A percentile compares a stretch with the other conserved stretches of the same genome.
phyloP scores from a whole-genome alignment of 768 basidiomycete genomes.

The Amanita pseudoporphyria region DNA sequence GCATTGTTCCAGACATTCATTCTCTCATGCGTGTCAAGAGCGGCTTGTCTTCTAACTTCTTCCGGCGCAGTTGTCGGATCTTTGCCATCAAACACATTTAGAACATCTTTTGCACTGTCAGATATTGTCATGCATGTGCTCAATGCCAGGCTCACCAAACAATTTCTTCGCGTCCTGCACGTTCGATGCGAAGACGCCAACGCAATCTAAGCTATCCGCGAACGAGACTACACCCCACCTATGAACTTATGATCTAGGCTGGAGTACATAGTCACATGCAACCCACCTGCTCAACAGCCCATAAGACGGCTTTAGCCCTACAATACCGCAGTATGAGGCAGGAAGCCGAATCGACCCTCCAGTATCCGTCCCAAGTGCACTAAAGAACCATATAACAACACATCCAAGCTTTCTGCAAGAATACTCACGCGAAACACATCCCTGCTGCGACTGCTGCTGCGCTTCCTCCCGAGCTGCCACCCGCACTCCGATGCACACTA shows the following conservation, averaged over 20 bases:
- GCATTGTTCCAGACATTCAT: constrained; percentile 7
- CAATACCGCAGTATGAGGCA: constrained; percentile 87
- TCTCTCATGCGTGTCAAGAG: constrained; percentile 9
- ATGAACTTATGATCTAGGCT: neutral
- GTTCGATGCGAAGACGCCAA: constrained; percentile 65
- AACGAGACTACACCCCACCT: constrained; percentile 91
- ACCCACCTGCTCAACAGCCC: constrained; percentile 78
- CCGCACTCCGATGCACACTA: constrained; percentile 46
- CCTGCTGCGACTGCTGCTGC: constrained; percentile 87
- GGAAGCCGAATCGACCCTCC: constrained; percentile 92
- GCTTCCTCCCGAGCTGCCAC: constrained; percentile 92
- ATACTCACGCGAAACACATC: constrained; percentile 72
- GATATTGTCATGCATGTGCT: neutral
- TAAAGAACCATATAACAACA: constrained; percentile 18
- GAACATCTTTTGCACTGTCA: constrained; percentile 22
- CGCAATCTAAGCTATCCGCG: constrained; percentile 92
- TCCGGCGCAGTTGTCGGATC: constrained; percentile 67
- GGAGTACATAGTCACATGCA: neutral
- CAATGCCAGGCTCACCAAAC: constrained; percentile 43
- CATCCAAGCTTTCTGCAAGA: neutral
- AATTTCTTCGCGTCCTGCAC: constrained; percentile 40
- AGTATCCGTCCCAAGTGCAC: constrained; percentile 90
- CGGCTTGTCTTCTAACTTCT: constrained; percentile 21
- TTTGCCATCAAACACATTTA: constrained; percentile 49
- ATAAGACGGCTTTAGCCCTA: constrained; percentile 92